These are phyloP conservation scores for Epichloe baconii DNA, from an alignment of 2,329 filamentous ascomycete species.

Conservation along the genomic window DNA sequence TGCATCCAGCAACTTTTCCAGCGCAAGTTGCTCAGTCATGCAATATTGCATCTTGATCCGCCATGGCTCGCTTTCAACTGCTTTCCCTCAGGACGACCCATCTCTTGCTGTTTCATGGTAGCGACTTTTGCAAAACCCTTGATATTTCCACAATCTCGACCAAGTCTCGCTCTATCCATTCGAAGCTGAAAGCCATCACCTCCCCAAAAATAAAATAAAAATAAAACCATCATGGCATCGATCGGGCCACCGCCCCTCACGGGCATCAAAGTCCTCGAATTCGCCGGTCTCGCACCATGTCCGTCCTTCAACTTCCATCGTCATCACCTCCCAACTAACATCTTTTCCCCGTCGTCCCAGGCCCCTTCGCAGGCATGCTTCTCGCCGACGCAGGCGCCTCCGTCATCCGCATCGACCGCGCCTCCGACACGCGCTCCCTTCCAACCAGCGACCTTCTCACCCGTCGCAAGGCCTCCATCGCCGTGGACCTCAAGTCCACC, in stretches of 20 bases:
- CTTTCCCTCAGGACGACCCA: too few relatives aligned
- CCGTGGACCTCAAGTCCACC: constrained; percentile 62
- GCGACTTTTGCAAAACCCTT: too few relatives aligned
- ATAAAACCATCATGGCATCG: background rate
- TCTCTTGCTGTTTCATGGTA: too few relatives aligned
- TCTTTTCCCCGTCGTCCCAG: constrained; percentile 27
- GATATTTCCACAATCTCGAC: background rate
- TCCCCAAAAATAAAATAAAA: too few relatives aligned
- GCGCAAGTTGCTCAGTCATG: too few relatives aligned
- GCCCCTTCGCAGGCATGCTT: constrained; percentile 77
- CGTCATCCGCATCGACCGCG: constrained; percentile 74
- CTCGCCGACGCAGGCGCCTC: constrained; percentile 82
- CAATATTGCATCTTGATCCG: background rate
- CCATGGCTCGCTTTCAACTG: too few relatives aligned
- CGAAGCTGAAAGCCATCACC: background rate
- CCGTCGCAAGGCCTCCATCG: constrained; percentile 68
- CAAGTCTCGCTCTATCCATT: background rate
- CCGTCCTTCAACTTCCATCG: constrained; percentile 6
- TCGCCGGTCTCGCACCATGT: constrained; percentile 52
- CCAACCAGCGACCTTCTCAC: constrained; percentile 61
- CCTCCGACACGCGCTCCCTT: constrained; percentile 16
- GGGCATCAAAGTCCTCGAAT: constrained; percentile 45
- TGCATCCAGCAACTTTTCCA: too few relatives aligned
- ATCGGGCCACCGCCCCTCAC: constrained; percentile 23
- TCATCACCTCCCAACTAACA: background rate